phyloP scores from a whole-genome alignment of 495 filamentous ascomycete species.

The Tuber melanosporum region DNA sequence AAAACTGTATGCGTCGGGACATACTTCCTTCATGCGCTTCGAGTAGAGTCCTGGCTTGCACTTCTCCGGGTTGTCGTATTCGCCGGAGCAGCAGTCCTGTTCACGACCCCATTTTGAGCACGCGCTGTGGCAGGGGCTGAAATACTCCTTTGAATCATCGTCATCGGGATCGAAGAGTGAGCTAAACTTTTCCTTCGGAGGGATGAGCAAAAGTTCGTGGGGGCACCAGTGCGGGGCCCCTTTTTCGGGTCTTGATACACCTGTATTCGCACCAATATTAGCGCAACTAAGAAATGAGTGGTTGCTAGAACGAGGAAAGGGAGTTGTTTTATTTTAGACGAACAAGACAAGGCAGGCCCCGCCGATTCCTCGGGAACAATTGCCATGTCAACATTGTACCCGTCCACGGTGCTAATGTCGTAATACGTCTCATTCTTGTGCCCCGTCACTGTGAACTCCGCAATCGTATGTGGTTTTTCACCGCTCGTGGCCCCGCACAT shows the following conservation, averaged over 20 bases:
- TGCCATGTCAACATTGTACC: slow-evolving; percentile 70
- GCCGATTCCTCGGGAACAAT: slow-evolving; percentile 46
- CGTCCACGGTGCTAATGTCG: slow-evolving; percentile 78
- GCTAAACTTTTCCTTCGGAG: slow-evolving; percentile 57
- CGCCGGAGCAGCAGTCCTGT: slow-evolving; percentile 63
- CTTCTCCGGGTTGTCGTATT: slow-evolving; percentile 51
- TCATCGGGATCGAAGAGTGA: slow-evolving; percentile 50
- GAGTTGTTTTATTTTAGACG: neutral
- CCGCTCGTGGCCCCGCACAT: slow-evolving; percentile 59
- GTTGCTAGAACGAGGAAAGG: neutral
- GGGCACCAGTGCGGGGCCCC: slow-evolving; percentile 58
- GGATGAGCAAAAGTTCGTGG: slow-evolving; percentile 61
- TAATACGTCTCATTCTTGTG: slow-evolving; percentile 61
- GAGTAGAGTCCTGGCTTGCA: slow-evolving; percentile 61
- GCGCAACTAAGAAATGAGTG: neutral
- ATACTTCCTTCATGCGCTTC: slow-evolving; percentile 59
- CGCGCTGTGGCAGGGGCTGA: slow-evolving; percentile 64
- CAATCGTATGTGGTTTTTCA: slow-evolving; percentile 60
- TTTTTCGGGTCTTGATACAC: neutral
- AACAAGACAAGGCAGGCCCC: slow-evolving; percentile 17
- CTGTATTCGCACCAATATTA: neutral
- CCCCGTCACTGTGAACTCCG: slow-evolving; percentile 65
- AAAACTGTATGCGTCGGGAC: slow-evolving; percentile 76
- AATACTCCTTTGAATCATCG: slow-evolving; percentile 57
- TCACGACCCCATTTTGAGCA: slow-evolving; percentile 57